Evolutionary conservation across 805 yeast genomes (phyloP), one percentile per base, ranked within the genome.

Genomic region (Candida caryicola): DNA sequence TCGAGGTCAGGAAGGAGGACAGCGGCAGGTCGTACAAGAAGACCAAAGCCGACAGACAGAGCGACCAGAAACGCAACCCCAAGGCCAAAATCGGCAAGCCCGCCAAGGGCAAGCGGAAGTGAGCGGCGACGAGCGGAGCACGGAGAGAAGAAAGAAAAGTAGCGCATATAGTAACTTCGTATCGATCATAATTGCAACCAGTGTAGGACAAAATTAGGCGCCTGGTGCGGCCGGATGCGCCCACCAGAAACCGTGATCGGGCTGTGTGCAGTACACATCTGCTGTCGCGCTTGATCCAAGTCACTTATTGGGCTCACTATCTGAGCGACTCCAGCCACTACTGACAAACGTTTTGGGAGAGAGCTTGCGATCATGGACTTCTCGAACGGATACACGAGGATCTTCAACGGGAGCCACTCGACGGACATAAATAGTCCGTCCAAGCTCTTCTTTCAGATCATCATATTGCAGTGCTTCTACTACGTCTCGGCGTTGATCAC

Each of bases 401-500:
- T 62, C 30, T 54, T 60, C 49, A 56, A 50, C 34, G 44, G 47
- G 23, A 46, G 41, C 17, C 51, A 45, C 27, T 49, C 60, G 1
- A 49, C 57, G 15, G 66, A 61, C 32, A 52, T 53, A 26, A 59
- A 59, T 17, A 62, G 55, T 44, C 69, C 69, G 4, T 50, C 62
- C 2, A 61, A 59, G 43, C 49, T 64, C 5, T 63, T 80, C 33
- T 56, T 77, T 30, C 98, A 91, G 60, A 91, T 91, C 14, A 59
- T 88, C 4, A 64, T 86, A 16, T 63, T 91, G 17, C 99, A 91
- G 58, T 54, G 78, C 26, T 79, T 86, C 41, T 90, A 90, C 63
- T 91, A 91, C 53, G 52, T 75, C 4, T 76, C 87, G 2, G 96
- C 95, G 1, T 56, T 76, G 1, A 55, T 82, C 5, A 60, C 87